A percentile compares a stretch with the other conserved stretches of the same genome.
Evolutionary conservation across 257 asterid genomes (phyloP).

Genomic region (Scutellaria barbata): DNA sequence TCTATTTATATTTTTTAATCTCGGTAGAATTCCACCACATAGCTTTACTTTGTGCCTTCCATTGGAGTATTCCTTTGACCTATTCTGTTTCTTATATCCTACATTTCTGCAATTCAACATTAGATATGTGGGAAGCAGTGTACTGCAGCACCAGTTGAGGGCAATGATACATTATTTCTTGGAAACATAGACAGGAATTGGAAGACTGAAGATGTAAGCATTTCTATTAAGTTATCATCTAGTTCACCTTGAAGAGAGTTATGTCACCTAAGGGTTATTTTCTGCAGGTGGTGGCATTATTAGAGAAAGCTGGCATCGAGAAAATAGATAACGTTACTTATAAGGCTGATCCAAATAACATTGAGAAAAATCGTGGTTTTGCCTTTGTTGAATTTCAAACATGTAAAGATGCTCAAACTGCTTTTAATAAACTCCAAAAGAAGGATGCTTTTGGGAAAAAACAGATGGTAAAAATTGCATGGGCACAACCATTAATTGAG

Average conservation of each 20-base stretch:
- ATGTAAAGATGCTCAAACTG: slow-evolving; percentile 68
- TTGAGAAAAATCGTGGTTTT: slow-evolving; percentile 68
- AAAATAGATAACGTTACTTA: slow-evolving; percentile 64
- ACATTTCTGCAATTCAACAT: slow-evolving; percentile 30
- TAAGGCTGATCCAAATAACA: slow-evolving; percentile 56
- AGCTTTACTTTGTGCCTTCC: not conserved
- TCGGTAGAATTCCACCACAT: not conserved
- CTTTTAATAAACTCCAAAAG: slow-evolving; percentile 64
- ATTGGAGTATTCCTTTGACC: slow-evolving; percentile 5
- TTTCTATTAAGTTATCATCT: slow-evolving; percentile 30
- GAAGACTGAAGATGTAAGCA: slow-evolving; percentile 75
- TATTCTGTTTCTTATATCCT: slow-evolving; percentile 35
- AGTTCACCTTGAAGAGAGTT: slow-evolving; percentile 27
- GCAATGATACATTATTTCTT: slow-evolving; percentile 66
- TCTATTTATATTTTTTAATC: too few relatives aligned
- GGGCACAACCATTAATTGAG: slow-evolving; percentile 77
- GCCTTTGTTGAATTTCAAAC: slow-evolving; percentile 77
- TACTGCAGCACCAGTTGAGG: slow-evolving; percentile 55
- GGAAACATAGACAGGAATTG: slow-evolving; percentile 72
- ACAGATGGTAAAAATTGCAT: slow-evolving; percentile 55
- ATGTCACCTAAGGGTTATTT: slow-evolving; percentile 29
- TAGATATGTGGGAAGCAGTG: slow-evolving; percentile 78
- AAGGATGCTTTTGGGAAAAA: slow-evolving; percentile 48
- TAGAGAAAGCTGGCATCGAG: slow-evolving; percentile 61
- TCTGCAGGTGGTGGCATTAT: slow-evolving; percentile 55